These are phyloP conservation scores for Colletotrichum paranaense DNA, from an alignment of 2,329 filamentous ascomycete genomes.

Conservation along the genomic window DNA sequence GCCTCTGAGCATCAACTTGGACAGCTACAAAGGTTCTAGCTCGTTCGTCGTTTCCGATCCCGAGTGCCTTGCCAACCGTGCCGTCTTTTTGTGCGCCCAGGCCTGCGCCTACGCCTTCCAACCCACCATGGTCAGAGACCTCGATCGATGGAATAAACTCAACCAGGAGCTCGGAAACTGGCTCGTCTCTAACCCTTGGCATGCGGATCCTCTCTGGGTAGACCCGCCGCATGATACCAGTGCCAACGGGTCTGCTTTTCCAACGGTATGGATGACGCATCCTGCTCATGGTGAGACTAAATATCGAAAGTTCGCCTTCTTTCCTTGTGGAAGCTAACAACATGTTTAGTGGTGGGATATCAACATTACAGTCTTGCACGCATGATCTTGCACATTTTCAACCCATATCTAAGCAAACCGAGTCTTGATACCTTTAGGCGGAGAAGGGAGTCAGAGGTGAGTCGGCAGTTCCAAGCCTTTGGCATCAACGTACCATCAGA, in stretches of 20 bases:
- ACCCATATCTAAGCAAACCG: slow-evolving; percentile 45
- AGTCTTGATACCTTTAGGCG: slow-evolving; percentile 39
- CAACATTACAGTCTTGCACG: slow-evolving; percentile 53
- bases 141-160: slow-evolving; percentile 36
- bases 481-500: neutral
- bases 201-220: slow-evolving; percentile 21
- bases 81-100: slow-evolving; percentile 42
- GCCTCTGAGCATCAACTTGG: slow-evolving; percentile 49
- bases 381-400: slow-evolving; percentile 52
- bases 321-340: neutral
- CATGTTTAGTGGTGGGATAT: slow-evolving; percentile 46
- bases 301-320: fast-evolving
- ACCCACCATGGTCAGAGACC: slow-evolving; percentile 42
- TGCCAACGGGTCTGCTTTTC: slow-evolving; percentile 24
- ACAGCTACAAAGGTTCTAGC: slow-evolving; percentile 44
- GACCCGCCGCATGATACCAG: slow-evolving; percentile 12
- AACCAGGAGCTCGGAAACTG: slow-evolving; percentile 39
- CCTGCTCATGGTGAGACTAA: neutral
- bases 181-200: slow-evolving; percentile 38
- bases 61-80: slow-evolving; percentile 42
- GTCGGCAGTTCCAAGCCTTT: neutral
- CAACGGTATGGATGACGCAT: slow-evolving; percentile 34
- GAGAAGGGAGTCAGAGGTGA: slow-evolving; percentile 38
- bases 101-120: slow-evolving; percentile 47
- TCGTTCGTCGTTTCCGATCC: slow-evolving; percentile 40